These are phyloP conservation scores for Mallotus japonicus DNA, from an alignment of 441 rosid species.

Conservation along the genomic window DNA sequence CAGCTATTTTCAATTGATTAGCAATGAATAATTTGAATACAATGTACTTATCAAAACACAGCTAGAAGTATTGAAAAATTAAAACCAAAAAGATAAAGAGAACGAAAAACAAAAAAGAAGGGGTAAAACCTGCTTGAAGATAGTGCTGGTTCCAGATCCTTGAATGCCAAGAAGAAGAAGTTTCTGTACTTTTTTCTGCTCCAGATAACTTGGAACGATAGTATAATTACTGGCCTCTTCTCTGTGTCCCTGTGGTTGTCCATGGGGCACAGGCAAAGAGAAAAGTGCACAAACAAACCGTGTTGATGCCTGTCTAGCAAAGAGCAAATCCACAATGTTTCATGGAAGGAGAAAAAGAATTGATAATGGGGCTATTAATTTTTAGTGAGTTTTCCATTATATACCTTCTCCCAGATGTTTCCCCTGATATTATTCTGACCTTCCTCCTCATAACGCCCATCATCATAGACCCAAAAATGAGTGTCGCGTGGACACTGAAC, in stretches of 20 bases:
- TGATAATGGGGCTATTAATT: constrained; percentile 1
- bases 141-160: constrained; percentile 82
- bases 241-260: constrained; percentile 52
- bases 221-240: constrained; percentile 63
- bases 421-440: constrained; percentile 98
- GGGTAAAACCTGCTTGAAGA: constrained; percentile 71
- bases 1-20: neutral
- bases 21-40: neutral
- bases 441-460: constrained; percentile 99
- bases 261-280: constrained; percentile 69
- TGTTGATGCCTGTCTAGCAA: constrained; percentile 70
- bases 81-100: neutral
- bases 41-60: neutral
- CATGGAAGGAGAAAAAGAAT: constrained; percentile 16
- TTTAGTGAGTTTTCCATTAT: constrained; percentile 16
- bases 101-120: neutral
- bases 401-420: constrained; percentile 99
- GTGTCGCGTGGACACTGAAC: constrained; percentile 98
- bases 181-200: constrained; percentile 61
- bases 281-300: constrained; percentile 64
- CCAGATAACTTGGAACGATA: constrained; percentile 63
- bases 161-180: constrained; percentile 67
- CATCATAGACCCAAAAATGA: constrained; percentile 99
- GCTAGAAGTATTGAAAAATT: neutral
- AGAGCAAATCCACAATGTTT: constrained; percentile 30